Base-by-base conservation (phyloP, 495 filamentous ascomycete genomes). In the Astrothelium macrocarpum region DNA sequence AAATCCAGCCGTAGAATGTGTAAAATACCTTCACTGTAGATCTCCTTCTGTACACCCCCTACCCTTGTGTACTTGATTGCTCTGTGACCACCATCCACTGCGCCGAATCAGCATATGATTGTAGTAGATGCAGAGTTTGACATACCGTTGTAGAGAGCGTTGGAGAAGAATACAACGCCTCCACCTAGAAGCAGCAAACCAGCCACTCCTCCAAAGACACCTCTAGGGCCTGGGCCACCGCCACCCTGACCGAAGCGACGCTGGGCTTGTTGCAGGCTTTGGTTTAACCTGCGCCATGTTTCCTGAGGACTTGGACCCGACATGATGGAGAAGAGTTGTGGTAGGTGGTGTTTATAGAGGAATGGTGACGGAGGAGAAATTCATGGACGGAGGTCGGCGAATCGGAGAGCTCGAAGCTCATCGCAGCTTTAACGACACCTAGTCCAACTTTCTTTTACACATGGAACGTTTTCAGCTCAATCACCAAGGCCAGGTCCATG, bases 51-150 rank as follows among this genome's bases (percentile, higher is more conserved):
- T 53, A 98, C 94, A 83, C 94, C 94, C 73, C 85, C 89, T 76
- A 97, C 71, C 71, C 94, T 86, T 64, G 89, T 91, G 80, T 98
- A 98, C 75, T 98, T 98, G 80, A 98, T 98, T 59, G 94, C 94
- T 74, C 94, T 87, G 80, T 97, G 94, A 79, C 94, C 94, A 86
- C 94, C 94, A 73, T 98, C 94, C 67, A 98, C 94, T 90, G 61
- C 7, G 28, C 12, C 4, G 5, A 5, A 25, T 32, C 29, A 32
- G 62, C 53, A 28, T 26, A 2, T 26, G 26, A n/a, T 23, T 34
- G 7, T 9, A 56, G 9, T 28, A 12, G 12, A 16, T 9, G 2
- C 5, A 9, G 49, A 20, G 12, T 9, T 59, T 32, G 32, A 49
- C 69, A 32, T 71, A 87, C 87, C 87, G 85, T 98, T 98, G 84